A percentile compares a stretch with the other conserved stretches of the same genome.
Evolutionary conservation across 2,329 filamentous ascomycete genomes (phyloP).

Genomic region (Fusarium duplospermum): DNA sequence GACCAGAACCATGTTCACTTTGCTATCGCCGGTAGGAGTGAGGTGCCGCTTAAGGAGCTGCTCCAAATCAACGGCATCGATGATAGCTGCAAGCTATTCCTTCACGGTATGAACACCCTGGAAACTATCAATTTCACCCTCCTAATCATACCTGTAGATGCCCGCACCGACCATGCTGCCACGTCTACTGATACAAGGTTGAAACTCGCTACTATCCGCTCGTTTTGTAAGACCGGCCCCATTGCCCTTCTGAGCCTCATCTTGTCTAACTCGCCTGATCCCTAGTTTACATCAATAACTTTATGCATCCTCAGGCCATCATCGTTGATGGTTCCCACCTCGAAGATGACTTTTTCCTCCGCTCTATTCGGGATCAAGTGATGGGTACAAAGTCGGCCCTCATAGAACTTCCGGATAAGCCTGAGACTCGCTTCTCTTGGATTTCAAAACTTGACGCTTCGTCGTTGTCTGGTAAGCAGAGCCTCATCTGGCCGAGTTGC

Average conservation of each 20-base stretch:
- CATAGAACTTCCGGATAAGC: conserved; percentile 77
- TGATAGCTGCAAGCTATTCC: conserved; percentile 72
- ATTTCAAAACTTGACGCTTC: conserved; percentile 79
- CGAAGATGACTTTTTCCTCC: conserved; percentile 77
- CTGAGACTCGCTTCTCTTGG: conserved; percentile 77
- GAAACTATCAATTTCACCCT: not conserved
- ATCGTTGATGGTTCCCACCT: conserved; percentile 74
- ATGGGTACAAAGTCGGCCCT: conserved; percentile 67
- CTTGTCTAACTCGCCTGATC: conserved; percentile 7
- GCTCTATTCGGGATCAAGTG: conserved; percentile 68
- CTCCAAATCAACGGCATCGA: conserved; percentile 83
- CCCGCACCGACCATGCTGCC: conserved; percentile 77
- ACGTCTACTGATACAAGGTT: conserved; percentile 79
- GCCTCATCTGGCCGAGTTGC: conserved; percentile 26
- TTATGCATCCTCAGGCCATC: conserved; percentile 81
- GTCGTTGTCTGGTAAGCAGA: conserved; percentile 70
- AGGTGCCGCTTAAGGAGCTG: conserved; percentile 76
- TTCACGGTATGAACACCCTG: conserved; percentile 59
- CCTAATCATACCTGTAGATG: conserved; percentile 64
- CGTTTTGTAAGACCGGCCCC: conserved; percentile 63
- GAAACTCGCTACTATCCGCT: conserved; percentile 71
- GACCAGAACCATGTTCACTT: conserved; percentile 83
- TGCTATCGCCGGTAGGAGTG: conserved; percentile 78
- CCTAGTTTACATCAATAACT: conserved; percentile 73
- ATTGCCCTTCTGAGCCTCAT: not conserved